A percentile compares a stretch with the other conserved stretches of the same genome.
These are phyloP conservation scores for Halteria grandinella DNA, from an alignment of 73 alveolate genomes.

Conservation along the genomic window DNA sequence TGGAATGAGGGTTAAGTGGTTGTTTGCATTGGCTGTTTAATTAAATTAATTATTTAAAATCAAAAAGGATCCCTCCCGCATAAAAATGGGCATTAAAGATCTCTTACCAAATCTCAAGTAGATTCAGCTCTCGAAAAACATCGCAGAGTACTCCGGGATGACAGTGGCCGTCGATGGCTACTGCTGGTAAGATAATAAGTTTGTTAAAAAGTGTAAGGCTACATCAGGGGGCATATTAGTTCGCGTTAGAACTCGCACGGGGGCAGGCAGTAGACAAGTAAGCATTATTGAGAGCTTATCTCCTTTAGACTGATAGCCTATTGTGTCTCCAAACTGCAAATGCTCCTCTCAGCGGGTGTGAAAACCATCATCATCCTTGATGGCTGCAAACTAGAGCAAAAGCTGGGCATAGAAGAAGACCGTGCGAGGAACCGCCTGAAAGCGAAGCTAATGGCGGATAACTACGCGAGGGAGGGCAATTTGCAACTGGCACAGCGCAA, in stretches of 20 bases:
- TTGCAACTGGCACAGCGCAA: constrained; percentile 77
- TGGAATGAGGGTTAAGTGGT: too few relatives aligned
- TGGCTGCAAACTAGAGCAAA: constrained; percentile 86
- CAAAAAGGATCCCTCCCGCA: too few relatives aligned
- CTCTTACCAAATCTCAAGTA: too few relatives aligned
- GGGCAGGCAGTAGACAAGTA: constrained; percentile 74
- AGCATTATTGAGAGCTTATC: too few relatives aligned
- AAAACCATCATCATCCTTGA: constrained; percentile 91
- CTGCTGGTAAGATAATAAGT: constrained; percentile 69
- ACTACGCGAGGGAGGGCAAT: constrained; percentile 73
- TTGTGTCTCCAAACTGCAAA: constrained; percentile 80
- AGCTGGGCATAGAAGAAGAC: constrained; percentile 78
- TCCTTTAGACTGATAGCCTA: constrained; percentile 83
- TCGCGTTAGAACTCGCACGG: constrained; percentile 82
- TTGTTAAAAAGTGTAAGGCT: constrained; percentile 45
- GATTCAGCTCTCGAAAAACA: constrained; percentile 73
- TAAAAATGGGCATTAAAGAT: too few relatives aligned
- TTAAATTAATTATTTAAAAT: too few relatives aligned
- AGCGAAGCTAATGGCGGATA: constrained; percentile 70
- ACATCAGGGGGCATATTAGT: constrained; percentile 88
- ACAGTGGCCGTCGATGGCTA: constrained; percentile 36
- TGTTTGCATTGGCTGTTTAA: too few relatives aligned
- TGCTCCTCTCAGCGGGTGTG: constrained; percentile 72
- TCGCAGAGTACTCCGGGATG: constrained; percentile 73
- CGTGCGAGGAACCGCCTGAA: constrained; percentile 64